Base-by-base conservation (phyloP, 2,329 filamentous ascomycete genomes). In the Fusarium sp. region DNA sequence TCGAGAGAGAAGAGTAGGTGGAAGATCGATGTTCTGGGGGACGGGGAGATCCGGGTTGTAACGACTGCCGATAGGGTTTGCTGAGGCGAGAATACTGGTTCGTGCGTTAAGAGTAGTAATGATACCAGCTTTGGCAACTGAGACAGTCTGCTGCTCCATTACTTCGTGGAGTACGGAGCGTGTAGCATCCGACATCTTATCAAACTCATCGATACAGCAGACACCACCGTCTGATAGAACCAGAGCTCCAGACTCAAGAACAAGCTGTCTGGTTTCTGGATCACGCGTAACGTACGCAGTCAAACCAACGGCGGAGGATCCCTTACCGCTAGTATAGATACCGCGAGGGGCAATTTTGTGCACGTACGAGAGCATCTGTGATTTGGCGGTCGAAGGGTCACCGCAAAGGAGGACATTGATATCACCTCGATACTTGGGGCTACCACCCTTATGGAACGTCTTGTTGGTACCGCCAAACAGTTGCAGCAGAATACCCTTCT, bases 391-490 rank as follows among this genome's bases (percentile, higher is more conserved):
- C 0, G 95, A 98, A 0, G 96, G 96, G 75, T 99, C 96, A 84
- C 96, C 96, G 75, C 96, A 99, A 35, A 99, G 90, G 43, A 99
- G 86, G 50, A 99, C 88, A 77, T 99, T 99, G 82, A 99, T 97
- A 79, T 99, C 96, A 66, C 96, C 96, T 82, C 96, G 89, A 78
- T 99, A 99, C 73, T 92, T 94, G 8, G 96, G 96, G 75, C 92
- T 97, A 59, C 94, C 96, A 56, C 96, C 96, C 80, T 97, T 98
- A 61, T 97, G 88, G 78, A 99, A 99, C 1, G 92, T 93, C 82
- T 99, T 99, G 84, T 99, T 99, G 33, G 96, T 97, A 57, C 96
- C 96, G 37, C 96, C 95, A 77, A 99, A 99, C 40, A 99, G 88
- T 76, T 99, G 96, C 6, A 99, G 88, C 13, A 99, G 84, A 65